Percentiles rank a stretch among this genome's conserved stretches.
These are phyloP conservation scores for Setaria italica DNA, from an alignment of 202 grass and related monocot genomes.

Conservation along the genomic window DNA sequence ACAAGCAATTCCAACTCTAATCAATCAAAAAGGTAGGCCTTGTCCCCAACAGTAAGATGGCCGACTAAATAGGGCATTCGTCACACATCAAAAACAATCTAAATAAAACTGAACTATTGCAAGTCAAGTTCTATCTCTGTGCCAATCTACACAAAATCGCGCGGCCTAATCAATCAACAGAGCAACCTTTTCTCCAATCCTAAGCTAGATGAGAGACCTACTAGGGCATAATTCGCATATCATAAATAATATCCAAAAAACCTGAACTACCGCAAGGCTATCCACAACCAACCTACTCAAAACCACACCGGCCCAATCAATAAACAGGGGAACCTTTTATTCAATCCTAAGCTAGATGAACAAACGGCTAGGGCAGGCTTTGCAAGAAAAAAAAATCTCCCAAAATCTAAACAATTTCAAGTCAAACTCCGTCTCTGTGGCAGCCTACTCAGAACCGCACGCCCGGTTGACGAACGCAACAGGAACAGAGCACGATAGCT, in stretches of 20 bases:
- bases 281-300: neutral
- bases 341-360: neutral
- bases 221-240: neutral
- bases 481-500: neutral
- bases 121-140: neutral
- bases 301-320: slow-evolving; percentile 3
- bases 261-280: neutral
- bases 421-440: neutral
- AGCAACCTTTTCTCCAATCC: neutral
- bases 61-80: neutral
- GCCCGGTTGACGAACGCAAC: too few relatives aligned
- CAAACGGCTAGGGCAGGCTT: neutral
- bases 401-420: neutral
- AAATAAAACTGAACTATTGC: neutral
- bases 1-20: slow-evolving; percentile 33
- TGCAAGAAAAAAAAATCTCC: neutral
- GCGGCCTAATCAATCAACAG: neutral
- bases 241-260: neutral
- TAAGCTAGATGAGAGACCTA: neutral
- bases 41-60: neutral
- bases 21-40: slow-evolving; percentile 12
- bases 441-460: neutral
- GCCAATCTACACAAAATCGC: neutral
- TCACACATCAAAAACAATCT: neutral
- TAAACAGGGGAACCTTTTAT: neutral